Percentiles rank a stretch among this genome's conserved stretches.
Conservation (phyloP, 352 stramenopile genomes). For the Phytophthora ohioensis region DNA sequence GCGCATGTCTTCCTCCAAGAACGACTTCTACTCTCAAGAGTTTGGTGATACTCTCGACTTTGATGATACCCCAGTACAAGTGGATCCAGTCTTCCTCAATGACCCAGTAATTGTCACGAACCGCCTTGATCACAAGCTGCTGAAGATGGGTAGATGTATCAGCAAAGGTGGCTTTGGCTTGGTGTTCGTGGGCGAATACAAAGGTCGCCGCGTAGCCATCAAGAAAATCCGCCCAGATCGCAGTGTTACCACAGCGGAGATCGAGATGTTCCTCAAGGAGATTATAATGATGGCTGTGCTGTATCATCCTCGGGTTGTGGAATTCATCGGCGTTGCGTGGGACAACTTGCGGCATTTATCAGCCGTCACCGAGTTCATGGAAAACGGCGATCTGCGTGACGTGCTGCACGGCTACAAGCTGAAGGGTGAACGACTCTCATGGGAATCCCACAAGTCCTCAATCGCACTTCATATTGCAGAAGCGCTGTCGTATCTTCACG, state of each 20-base stretch:
- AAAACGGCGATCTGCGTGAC: slow-evolving; percentile 59
- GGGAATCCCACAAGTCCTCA: slow-evolving; percentile 52
- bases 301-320: slow-evolving; percentile 53
- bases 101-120: slow-evolving; percentile 59
- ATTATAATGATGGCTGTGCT: slow-evolving; percentile 57
- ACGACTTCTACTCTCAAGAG: slow-evolving; percentile 38
- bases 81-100: slow-evolving; percentile 46
- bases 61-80: slow-evolving; percentile 42
- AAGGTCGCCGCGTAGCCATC: slow-evolving; percentile 49
- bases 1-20: slow-evolving; percentile 41
- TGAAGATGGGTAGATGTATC: slow-evolving; percentile 53
- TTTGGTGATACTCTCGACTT: slow-evolving; percentile 45
- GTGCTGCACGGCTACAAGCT: slow-evolving; percentile 52
- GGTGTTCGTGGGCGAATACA: slow-evolving; percentile 59
- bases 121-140: slow-evolving; percentile 50
- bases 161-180: slow-evolving; percentile 59
- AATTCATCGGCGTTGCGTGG: slow-evolving; percentile 61
- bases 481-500: slow-evolving; percentile 61
- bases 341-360: slow-evolving; percentile 50
- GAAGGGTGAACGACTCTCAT: slow-evolving; percentile 43
- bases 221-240: slow-evolving; percentile 56
- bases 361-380: slow-evolving; percentile 68
- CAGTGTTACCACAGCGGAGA: slow-evolving; percentile 30
- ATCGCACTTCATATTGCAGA: slow-evolving; percentile 65
- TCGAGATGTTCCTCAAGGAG: slow-evolving; percentile 55